phyloP scores from a whole-genome alignment of 1,284 basidiomycete genomes.

The Ceratobasidium papillatum region DNA sequence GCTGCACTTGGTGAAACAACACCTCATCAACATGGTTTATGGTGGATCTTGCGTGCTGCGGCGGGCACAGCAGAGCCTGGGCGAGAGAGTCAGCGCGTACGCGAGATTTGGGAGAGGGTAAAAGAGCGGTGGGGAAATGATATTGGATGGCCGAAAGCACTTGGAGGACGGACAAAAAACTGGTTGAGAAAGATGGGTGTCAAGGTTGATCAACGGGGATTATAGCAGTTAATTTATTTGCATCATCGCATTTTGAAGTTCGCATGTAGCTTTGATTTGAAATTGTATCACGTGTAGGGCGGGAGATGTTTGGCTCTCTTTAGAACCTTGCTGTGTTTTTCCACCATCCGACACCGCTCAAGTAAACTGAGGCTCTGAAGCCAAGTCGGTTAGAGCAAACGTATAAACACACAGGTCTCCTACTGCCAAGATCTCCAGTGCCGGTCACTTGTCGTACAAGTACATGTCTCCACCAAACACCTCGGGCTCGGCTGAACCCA shows the following conservation, averaged over 20 bases:
- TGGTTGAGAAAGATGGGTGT: slow-evolving; percentile 39
- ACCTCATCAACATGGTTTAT: slow-evolving; percentile 22
- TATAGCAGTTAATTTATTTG: slow-evolving; percentile 15
- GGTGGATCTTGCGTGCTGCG: slow-evolving; percentile 35
- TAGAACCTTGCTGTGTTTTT: too few relatives aligned
- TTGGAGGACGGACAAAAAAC: slow-evolving; percentile 20
- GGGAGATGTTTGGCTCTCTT: not conserved
- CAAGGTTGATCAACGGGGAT: not conserved
- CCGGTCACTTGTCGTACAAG: not conserved
- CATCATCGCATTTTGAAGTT: not conserved
- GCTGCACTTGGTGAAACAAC: slow-evolving; percentile 33
- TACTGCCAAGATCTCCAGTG: too few relatives aligned
- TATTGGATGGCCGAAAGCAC: slow-evolving; percentile 31
- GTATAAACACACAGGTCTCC: too few relatives aligned
- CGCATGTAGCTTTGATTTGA: not conserved
- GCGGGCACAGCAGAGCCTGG: slow-evolving; percentile 36
- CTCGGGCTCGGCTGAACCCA: slow-evolving; percentile 24
- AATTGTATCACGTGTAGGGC: not conserved
- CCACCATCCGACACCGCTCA: not conserved
- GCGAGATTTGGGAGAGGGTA: slow-evolving; percentile 31
- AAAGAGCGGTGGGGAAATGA: slow-evolving; percentile 31
- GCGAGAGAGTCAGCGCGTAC: slow-evolving; percentile 31
- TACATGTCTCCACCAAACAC: not conserved
- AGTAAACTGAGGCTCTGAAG: too few relatives aligned
- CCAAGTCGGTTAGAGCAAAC: too few relatives aligned